Base-by-base conservation (phyloP, 129 eudicot species). In the Sambucus nigra region DNA sequence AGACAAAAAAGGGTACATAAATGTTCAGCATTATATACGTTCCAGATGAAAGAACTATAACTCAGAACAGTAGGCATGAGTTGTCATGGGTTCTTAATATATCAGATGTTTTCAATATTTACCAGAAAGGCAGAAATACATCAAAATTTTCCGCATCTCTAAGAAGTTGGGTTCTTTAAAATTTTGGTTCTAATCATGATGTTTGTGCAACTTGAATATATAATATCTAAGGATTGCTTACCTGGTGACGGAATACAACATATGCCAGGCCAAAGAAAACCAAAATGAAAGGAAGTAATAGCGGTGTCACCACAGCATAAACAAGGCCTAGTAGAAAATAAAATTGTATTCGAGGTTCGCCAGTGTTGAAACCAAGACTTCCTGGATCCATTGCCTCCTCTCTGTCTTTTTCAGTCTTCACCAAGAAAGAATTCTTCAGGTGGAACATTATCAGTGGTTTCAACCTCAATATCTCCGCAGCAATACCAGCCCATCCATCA, bases 311-410 rank as follows among this genome's bases (percentile, higher is more conserved):
- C n/a, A 72, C 94, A 19, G 99, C 95, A 75, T 91, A 91, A 29
- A 91, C 94, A 56, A 91, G 95, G 51, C 95, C 99, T 16, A 91
- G 71, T 3, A 91, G 65, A 54, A 91, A 82, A 66, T 91, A 91
- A 7, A 91, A 40, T 13, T 91, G 99, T 64, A 91, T 85, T 52
- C 80, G 95, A 40, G 99, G 99, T 82, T 91, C 99, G 14, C 95
- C 95, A 0, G 94, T 85, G 56, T 79, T 63, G 38, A 91, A 91
- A 55, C 84, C 99, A 20, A 91, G 72, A 71, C 94, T 86, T 65
- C 99, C 99, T 1, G 99, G 80, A 69, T 91, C 94, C 99, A 91
- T 91, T 33, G 99, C 99, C 62, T 60, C 86, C 64, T 82, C 95
- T 69, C 94, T 76, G 54, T 91, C 99, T 64, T 86, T 85, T 67